These are phyloP conservation scores for Globisporangium heterothallicum DNA, from an alignment of 352 stramenopile genomes.

Conservation along the genomic window DNA sequence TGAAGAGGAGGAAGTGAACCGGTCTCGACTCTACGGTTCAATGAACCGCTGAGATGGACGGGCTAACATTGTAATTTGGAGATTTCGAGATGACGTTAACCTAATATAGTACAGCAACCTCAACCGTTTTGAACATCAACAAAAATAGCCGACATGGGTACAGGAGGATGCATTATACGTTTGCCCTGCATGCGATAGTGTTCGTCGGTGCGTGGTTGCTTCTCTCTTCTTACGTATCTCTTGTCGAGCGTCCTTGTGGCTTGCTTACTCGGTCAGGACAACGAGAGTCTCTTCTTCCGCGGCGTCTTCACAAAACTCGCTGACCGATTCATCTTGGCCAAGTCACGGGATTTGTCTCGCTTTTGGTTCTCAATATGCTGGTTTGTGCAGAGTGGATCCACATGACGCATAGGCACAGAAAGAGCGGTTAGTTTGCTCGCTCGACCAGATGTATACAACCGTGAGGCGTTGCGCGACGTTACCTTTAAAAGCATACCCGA, in stretches of 20 bases:
- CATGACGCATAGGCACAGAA: too few species aligned
- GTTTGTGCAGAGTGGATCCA: too few species aligned
- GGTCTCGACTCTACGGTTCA: neutral
- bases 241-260: neutral
- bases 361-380: constrained; percentile 10
- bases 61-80: neutral
- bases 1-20: neutral
- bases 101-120: constrained; percentile 1
- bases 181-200: too few species aligned
- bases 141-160: too few species aligned
- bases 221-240: neutral
- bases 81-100: neutral
- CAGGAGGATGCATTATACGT: too few species aligned
- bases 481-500: constrained; percentile 1
- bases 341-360: neutral
- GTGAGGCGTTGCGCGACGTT: neutral
- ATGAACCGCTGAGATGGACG: too few species aligned
- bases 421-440: too few species aligned
- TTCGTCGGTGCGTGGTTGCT: too few species aligned
- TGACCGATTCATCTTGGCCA: constrained; percentile 6
- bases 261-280: constrained; percentile 1
- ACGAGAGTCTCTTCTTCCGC: constrained; percentile 13
- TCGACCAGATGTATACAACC: neutral
- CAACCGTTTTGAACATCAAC: too few species aligned
- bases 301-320: constrained; percentile 13